Percentiles rank a stretch among this genome's conserved stretches.
These are phyloP conservation scores for Nicotiana rustica DNA, from an alignment of 305 asterid genomes.

Conservation along the genomic window DNA sequence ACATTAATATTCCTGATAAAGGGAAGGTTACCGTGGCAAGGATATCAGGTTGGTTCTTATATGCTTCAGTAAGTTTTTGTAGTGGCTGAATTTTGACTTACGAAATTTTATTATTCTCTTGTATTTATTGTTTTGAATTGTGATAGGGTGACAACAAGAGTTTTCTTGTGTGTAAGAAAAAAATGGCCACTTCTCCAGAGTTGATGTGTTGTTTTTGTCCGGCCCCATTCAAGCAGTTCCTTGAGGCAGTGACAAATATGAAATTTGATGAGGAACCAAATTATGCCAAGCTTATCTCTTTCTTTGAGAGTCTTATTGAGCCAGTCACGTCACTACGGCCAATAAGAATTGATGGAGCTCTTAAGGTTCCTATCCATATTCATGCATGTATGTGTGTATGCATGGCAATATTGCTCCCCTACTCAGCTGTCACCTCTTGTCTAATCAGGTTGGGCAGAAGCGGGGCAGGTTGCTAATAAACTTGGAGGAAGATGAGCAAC, in stretches of 20 bases:
- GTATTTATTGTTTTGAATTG: constrained; percentile 39
- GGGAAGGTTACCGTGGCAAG: constrained; percentile 99
- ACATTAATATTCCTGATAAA: constrained; percentile 93
- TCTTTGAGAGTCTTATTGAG: constrained; percentile 85
- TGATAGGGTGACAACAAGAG: constrained; percentile 98
- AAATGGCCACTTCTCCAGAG: constrained; percentile 97
- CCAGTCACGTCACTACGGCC: constrained; percentile 80
- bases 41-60: constrained; percentile 75
- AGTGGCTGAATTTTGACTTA: constrained; percentile 33
- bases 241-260: constrained; percentile 94
- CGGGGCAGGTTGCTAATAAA: constrained; percentile 92
- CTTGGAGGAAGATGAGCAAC: constrained; percentile 98
- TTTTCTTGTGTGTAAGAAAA: constrained; percentile 94
- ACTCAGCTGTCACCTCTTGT: constrained; percentile 35
- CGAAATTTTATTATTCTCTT: constrained; percentile 27
- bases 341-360: constrained; percentile 96
- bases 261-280: constrained; percentile 97
- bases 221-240: constrained; percentile 82
- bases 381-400: constrained; percentile 23
- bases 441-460: constrained; percentile 89
- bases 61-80: constrained; percentile 33
- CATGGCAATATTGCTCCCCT: constrained; percentile 22
- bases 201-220: constrained; percentile 98
- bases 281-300: constrained; percentile 81
- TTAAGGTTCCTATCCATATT: constrained; percentile 61